phyloP scores from a whole-genome alignment of 805 yeast genomes.

The Candida qinlingensis region DNA sequence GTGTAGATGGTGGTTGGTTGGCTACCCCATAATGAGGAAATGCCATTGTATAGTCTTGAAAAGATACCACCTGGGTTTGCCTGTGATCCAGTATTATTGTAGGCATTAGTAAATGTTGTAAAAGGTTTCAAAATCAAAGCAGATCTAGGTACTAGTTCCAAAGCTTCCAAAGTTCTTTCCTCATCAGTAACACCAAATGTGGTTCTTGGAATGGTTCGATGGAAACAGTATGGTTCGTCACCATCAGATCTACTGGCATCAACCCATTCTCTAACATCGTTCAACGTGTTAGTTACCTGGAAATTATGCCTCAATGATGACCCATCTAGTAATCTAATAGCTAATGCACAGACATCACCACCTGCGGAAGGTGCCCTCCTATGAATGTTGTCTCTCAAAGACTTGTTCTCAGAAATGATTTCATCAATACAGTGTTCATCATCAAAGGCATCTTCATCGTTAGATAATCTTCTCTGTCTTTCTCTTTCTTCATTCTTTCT shows the following conservation, averaged over 20 bases:
- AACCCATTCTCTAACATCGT: conserved; percentile 57
- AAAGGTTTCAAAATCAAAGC: conserved; percentile 69
- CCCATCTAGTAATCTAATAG: conserved; percentile 69
- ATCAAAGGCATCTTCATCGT: conserved; percentile 22
- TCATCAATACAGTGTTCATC: conserved; percentile 24
- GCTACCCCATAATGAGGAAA: conserved; percentile 31
- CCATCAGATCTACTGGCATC: conserved; percentile 46
- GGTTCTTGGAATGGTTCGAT: conserved; percentile 52
- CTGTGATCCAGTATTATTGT: conserved; percentile 12
- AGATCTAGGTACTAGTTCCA: conserved; percentile 68
- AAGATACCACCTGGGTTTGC: conserved; percentile 22
- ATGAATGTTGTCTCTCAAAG: conserved; percentile 18
- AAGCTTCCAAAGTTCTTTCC: conserved; percentile 40
- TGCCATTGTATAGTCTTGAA: conserved; percentile 28
- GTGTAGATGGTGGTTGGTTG: background rate
- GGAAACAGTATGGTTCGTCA: conserved; percentile 39
- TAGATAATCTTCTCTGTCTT: conserved; percentile 18
- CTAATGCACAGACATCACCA: conserved; percentile 34
- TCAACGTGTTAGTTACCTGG: conserved; percentile 37
- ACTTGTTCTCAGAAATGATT: conserved; percentile 16
- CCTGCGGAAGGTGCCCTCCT: conserved; percentile 8
- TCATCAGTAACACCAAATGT: conserved; percentile 63
- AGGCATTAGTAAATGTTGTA: conserved; percentile 26
- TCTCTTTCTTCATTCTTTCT: conserved; percentile 14
- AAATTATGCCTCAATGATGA: conserved; percentile 49